Base-by-base conservation (phyloP, 2,329 filamentous ascomycete species). In the Mycosphaerella arachidis region DNA sequence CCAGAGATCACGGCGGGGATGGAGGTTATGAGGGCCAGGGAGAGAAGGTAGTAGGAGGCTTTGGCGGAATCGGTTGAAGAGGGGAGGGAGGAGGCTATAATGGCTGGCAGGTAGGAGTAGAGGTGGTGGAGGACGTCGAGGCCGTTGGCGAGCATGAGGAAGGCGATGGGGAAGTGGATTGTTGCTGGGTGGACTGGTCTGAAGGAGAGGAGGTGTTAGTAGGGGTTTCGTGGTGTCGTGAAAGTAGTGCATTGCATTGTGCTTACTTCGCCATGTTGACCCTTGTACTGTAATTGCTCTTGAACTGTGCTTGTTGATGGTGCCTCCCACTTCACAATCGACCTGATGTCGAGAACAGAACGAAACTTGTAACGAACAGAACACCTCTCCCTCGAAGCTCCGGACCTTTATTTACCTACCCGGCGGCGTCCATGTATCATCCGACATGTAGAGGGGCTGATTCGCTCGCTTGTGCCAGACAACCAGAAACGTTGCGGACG, bases 101-200 rank as follows among this genome's bases (percentile, higher is more conserved):
- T 43, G 45, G 59, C 52, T 45, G 72, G 72, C 40, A 74, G 68
- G 58, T 60, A 63, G n/a, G 72, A 67, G 56, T 71, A 67, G 57
- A 70, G 68, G 67, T 76, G 71, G 58, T 63, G 54, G 18, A 77
- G 64, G 33, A 73, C 71, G 66, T 80, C 78, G 60, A 80, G 74
- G 48, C 61, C 73, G 53, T 74, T 77, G 37, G 76, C 73, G 13
- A 79, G 69, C 48, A 72, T 66, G 60, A 77, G 73, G 69, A 79
- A 79, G 58, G 77, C 73, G 56, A 81, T 73, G 20, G 79, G 78
- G 67, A 78, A 79, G 69, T 81, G 79, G 48, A 80, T 76, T 10
- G 74, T 70, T 29, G 77, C 76, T 53, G 78, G 78, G 65, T 81
- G 78, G 46, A 72, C 68, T 56, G 79, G 78, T 64, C 78, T 77